Percentiles rank a stretch among this genome's conserved stretches.
These are phyloP conservation scores for Boletus sp. DNA, from an alignment of 1,284 basidiomycete species.

Conservation along the genomic window DNA sequence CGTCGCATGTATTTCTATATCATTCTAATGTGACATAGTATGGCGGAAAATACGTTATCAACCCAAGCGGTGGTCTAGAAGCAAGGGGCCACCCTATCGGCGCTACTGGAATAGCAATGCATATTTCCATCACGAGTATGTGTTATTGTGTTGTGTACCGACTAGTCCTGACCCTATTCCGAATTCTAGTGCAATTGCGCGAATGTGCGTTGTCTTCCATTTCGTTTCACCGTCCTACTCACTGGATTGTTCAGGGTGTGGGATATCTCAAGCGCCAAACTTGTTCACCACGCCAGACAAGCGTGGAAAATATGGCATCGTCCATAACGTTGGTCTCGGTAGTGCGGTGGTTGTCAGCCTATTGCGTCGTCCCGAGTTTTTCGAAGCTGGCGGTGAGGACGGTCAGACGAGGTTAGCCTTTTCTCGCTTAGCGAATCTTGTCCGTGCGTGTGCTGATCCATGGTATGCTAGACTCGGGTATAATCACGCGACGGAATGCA, in stretches of 20 bases:
- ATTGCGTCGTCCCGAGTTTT: slow-evolving; percentile 75
- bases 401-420: slow-evolving; percentile 60
- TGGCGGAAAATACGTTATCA: slow-evolving; percentile 86
- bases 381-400: slow-evolving; percentile 58
- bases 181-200: slow-evolving; percentile 66
- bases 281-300: slow-evolving; percentile 64
- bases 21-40: slow-evolving; percentile 48
- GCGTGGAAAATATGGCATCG: slow-evolving; percentile 76
- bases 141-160: slow-evolving; percentile 12
- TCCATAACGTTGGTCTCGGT: slow-evolving; percentile 83
- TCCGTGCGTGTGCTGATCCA: neutral
- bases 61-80: slow-evolving; percentile 84
- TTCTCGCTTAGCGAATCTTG: neutral
- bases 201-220: slow-evolving; percentile 49
- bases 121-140: slow-evolving; percentile 82
- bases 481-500: slow-evolving; percentile 73
- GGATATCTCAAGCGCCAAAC: slow-evolving; percentile 76
- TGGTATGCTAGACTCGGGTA: slow-evolving; percentile 63
- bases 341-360: slow-evolving; percentile 74
- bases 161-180: neutral
- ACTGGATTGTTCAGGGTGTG: slow-evolving; percentile 54
- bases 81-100: slow-evolving; percentile 86
- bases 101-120: slow-evolving; percentile 84
- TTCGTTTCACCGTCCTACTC: neutral
- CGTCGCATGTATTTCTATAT: neutral